Evolutionary conservation across 2,329 filamentous ascomycete species (phyloP), one percentile per base, ranked within the genome.

Genomic region (Pestalotiopsis sp.): DNA sequence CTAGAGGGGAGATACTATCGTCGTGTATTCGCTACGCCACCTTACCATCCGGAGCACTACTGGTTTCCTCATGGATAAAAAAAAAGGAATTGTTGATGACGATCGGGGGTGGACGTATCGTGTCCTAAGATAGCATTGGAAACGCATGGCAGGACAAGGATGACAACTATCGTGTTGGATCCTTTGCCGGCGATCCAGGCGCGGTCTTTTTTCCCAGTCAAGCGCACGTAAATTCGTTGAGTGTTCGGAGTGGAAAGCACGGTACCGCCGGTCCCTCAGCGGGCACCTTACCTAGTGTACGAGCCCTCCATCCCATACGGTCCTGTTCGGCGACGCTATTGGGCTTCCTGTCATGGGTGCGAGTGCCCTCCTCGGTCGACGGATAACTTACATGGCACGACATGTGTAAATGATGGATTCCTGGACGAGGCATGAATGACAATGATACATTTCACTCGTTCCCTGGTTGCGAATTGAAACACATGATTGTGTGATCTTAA

Each of bases 51-150:
- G 57, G 9, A 59, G 27, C 56, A 17, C 14, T 17, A 4, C 12
- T 13, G 25, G 27, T 17, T n/a, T 25, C 6, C 7, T 14, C 3
- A 59, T 11, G 25, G 25, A 17, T 2, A 17, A 59, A 59, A 59
- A 49, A 52, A 52, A 52, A 1, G 45, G 17, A 17, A n/a, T n/a
- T 3, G 20, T n/a, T 52, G 45, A 52, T 23, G 45, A 52, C 45
- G 45, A 52, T 52, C 17, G 45, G 57, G 57, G 57, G 57, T 59
- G 57, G n/a, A 17, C 57, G 57, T 59, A 59, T 59, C 57, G 27
- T 27, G 27, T 59, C 57, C 57, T 9, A 59, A 59, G 57, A 59
- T 59, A 59, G 57, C 27, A 59, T 59, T 36, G 27, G 57, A 31
- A 59, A 13, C 57, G 23, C 57, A 59, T 59, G 57, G 23, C 57